These are phyloP conservation scores for Penstemon newberryi DNA, from an alignment of 257 asterid species.

Conservation along the genomic window DNA sequence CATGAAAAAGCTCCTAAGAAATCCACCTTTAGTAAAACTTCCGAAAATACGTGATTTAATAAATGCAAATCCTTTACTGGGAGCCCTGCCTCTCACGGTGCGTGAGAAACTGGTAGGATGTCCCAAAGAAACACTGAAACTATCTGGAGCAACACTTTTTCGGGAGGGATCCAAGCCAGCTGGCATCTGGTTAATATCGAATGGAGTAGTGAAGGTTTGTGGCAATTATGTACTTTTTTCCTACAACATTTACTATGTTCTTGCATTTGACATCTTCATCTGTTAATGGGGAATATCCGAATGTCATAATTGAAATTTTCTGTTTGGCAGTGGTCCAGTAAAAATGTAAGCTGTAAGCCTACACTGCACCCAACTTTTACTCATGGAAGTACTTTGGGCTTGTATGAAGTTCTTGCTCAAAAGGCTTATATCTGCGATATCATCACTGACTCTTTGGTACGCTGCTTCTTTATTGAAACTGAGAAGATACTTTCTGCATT, in stretches of 20 bases:
- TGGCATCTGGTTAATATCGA: constrained; percentile 84
- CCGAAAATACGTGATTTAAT: constrained; percentile 71
- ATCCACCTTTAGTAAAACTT: constrained; percentile 77
- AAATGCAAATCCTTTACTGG: constrained; percentile 74
- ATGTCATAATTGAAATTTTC: constrained; percentile 25
- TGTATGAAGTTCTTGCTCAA: constrained; percentile 89
- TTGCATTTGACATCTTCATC: constrained; percentile 13
- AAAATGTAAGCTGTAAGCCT: constrained; percentile 41
- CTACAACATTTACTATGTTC: constrained; percentile 4
- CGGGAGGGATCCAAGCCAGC: constrained; percentile 71
- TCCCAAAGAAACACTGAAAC: constrained; percentile 73
- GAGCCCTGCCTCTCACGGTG: constrained; percentile 70
- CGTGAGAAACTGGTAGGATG: constrained; percentile 63
- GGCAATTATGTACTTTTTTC: constrained; percentile 21
- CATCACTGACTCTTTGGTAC: constrained; percentile 75
- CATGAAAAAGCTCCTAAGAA: constrained; percentile 76
- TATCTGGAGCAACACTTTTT: constrained; percentile 69
- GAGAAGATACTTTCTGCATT: constrained; percentile 64
- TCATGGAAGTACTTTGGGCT: constrained; percentile 94
- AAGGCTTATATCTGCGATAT: constrained; percentile 82
- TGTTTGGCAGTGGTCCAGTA: constrained; percentile 72
- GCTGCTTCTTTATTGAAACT: constrained; percentile 73
- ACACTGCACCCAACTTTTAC: constrained; percentile 73
- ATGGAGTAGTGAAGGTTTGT: constrained; percentile 88
- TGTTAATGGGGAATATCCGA: constrained; percentile 12